A percentile compares a stretch with the other conserved stretches of the same genome.
phyloP scores from a whole-genome alignment of 768 basidiomycete species.

The Pleurotus sapidus region DNA sequence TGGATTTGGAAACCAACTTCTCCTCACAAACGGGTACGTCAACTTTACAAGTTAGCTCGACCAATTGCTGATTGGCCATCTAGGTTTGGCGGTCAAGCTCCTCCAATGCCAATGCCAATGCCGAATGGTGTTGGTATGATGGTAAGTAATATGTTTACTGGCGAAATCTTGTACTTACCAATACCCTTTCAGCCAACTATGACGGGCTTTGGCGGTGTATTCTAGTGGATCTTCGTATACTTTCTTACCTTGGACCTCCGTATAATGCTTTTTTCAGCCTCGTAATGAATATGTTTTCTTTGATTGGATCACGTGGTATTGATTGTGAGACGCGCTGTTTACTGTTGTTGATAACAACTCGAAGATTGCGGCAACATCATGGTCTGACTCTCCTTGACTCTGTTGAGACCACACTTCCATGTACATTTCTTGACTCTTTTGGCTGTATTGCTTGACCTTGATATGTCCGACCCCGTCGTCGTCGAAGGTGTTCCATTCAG shows the following conservation, averaged over 20 bases:
- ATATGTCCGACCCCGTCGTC: not conserved
- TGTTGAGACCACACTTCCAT: not conserved
- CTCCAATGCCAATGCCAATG: slow-evolving; percentile 58
- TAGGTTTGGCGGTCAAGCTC: slow-evolving; percentile 64
- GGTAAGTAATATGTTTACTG: slow-evolving; percentile 34
- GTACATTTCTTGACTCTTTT: not conserved
- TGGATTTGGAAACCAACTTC: slow-evolving; percentile 51
- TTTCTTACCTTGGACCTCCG: not conserved
- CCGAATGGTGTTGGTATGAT: slow-evolving; percentile 40
- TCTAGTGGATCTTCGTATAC: slow-evolving; percentile 17
- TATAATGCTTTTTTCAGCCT: not conserved
- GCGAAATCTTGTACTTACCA: not conserved
- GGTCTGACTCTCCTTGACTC: not conserved
- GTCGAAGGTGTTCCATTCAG: slow-evolving; percentile 1
- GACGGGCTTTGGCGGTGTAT: slow-evolving; percentile 55
- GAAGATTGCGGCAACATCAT: not conserved
- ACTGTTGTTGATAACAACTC: not conserved
- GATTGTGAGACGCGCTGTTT: not conserved
- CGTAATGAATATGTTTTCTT: not conserved
- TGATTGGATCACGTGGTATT: not conserved
- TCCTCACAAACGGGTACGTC: slow-evolving; percentile 75
- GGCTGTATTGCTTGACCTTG: not conserved
- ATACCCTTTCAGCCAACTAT: slow-evolving; percentile 37
- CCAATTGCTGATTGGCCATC: slow-evolving; percentile 7
- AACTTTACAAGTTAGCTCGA: slow-evolving; percentile 1